Conservation (phyloP, 2,329 filamentous ascomycete species). For the Stromatinia cepivora region DNA sequence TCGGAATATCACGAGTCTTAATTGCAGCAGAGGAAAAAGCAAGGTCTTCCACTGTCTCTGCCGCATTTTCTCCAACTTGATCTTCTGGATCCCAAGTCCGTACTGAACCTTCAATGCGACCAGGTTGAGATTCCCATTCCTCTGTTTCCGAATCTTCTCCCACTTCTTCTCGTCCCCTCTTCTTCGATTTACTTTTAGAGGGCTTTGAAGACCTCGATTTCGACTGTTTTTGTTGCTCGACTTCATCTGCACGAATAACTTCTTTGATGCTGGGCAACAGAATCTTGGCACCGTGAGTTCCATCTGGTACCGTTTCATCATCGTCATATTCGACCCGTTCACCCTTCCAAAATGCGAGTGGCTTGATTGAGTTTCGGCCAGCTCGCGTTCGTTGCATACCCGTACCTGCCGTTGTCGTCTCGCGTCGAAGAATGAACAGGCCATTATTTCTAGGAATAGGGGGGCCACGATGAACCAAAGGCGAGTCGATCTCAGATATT, state of each 20-base stretch:
- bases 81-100: constrained; percentile 65
- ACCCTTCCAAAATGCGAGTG: constrained; percentile 83
- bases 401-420: constrained; percentile 44
- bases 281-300: constrained; percentile 50
- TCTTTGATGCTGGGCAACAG: constrained; percentile 72
- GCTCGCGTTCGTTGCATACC: constrained; percentile 62
- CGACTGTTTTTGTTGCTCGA: constrained; percentile 44
- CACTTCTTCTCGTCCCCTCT: constrained; percentile 29
- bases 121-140: constrained; percentile 70
- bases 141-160: constrained; percentile 60
- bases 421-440: constrained; percentile 51
- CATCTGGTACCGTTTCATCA: constrained; percentile 51
- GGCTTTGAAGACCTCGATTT: constrained; percentile 27
- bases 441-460: constrained; percentile 48
- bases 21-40: constrained; percentile 52
- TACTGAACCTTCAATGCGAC: constrained; percentile 63
- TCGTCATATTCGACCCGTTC: constrained; percentile 72
- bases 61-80: constrained; percentile 52
- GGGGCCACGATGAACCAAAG: constrained; percentile 38
- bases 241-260: constrained; percentile 71
- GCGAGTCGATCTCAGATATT: constrained; percentile 35
- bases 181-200: constrained; percentile 35
- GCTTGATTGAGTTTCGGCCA: constrained; percentile 74
- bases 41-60: constrained; percentile 57
- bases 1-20: constrained; percentile 57